Conservation (phyloP, 805 yeast species). For the Candida chauliodis region DNA sequence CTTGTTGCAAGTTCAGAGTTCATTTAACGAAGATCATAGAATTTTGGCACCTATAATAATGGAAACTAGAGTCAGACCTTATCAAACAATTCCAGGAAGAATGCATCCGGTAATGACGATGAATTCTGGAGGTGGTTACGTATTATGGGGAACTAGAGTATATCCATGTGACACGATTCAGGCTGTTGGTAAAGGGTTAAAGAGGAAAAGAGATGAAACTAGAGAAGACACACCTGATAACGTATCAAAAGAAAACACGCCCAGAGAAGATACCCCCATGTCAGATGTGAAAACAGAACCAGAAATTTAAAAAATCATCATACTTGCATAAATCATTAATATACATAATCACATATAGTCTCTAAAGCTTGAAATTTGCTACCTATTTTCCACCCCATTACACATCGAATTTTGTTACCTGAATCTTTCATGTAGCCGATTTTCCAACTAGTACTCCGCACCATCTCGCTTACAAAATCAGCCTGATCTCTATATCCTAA, state of each 20-base stretch:
- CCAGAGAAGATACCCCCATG: constrained; percentile 5
- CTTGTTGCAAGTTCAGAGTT: constrained; percentile 69
- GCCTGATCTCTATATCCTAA: constrained; percentile 65
- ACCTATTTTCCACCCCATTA: constrained; percentile 53
- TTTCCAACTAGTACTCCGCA: constrained; percentile 41
- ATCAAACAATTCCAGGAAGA: constrained; percentile 91
- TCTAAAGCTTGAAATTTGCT: constrained; percentile 9
- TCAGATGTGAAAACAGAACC: neutral
- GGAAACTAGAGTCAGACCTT: constrained; percentile 79
- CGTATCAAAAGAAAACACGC: neutral
- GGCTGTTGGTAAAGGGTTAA: constrained; percentile 66
- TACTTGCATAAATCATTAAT: constrained; percentile 2
- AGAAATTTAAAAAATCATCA: neutral
- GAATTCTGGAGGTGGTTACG: constrained; percentile 88
- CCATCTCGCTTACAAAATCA: constrained; percentile 26
- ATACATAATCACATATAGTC: constrained; percentile 10
- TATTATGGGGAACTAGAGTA: constrained; percentile 76
- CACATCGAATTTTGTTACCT: constrained; percentile 52
- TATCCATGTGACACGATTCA: constrained; percentile 62
- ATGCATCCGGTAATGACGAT: constrained; percentile 94
- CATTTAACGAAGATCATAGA: constrained; percentile 61
- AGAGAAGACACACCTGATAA: neutral
- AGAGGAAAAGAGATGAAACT: constrained; percentile 24
- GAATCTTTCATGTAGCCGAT: constrained; percentile 49
- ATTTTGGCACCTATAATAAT: constrained; percentile 78